Conservation (phyloP, 306 rosid species). For the Vigna angularis region DNA sequence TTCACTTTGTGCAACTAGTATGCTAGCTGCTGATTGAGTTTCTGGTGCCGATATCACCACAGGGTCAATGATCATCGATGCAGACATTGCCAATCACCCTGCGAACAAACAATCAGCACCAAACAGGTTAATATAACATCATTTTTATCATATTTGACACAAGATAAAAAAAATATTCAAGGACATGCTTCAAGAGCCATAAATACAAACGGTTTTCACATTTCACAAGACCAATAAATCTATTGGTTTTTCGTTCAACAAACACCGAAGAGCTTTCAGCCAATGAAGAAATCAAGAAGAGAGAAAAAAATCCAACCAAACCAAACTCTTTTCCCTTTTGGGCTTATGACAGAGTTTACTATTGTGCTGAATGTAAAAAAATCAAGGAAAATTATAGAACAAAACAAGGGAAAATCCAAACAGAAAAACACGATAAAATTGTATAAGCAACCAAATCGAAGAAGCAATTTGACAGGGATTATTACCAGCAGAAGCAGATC, state of each 20-base stretch:
- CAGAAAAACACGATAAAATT: not conserved
- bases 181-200: not conserved
- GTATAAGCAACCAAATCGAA: not conserved
- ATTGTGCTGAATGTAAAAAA: slow-evolving; percentile 33
- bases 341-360: slow-evolving; percentile 6
- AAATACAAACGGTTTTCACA: not conserved
- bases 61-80: slow-evolving; percentile 71
- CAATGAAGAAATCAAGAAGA: slow-evolving; percentile 25
- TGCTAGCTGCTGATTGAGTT: slow-evolving; percentile 56
- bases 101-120: slow-evolving; percentile 17
- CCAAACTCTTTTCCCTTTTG: slow-evolving; percentile 6
- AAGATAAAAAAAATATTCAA: not conserved
- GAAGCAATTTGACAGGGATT: slow-evolving; percentile 22
- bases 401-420: not conserved
- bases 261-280: not conserved
- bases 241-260: not conserved
- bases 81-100: slow-evolving; percentile 76
- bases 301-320: slow-evolving; percentile 2
- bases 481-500: slow-evolving; percentile 78
- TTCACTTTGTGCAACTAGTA: slow-evolving; percentile 56
- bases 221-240: slow-evolving; percentile 30
- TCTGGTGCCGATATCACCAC: slow-evolving; percentile 65
- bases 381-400: not conserved
- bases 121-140: slow-evolving; percentile 19
- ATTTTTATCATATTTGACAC: not conserved